Base-by-base conservation (phyloP, 225 moss, liverwort and hornwort genomes). In the Marchantia polymorpha region DNA sequence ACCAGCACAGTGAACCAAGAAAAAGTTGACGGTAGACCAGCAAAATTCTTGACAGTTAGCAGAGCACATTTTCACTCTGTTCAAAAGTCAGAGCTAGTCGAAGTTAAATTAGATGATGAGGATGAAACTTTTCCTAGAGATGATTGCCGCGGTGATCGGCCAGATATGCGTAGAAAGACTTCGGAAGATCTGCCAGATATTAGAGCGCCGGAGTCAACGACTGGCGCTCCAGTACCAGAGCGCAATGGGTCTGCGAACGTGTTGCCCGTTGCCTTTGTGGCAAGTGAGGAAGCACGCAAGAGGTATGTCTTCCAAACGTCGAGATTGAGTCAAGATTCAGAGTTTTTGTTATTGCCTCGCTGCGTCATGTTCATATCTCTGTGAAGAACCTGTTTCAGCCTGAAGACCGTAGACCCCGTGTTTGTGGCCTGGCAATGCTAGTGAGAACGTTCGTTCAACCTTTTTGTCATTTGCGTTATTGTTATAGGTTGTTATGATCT, bases 221-320 rank as follows among this genome's bases (percentile, higher is more conserved):
- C 73, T 86, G 81, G 64, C 69, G 60, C 86, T 73, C 72, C 80
- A 77, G 5, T 82, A 82, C 75, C 73, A 30, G 86, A 85, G 81
- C 83, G 78, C 72, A 85, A 64, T 47, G 49, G 50, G n/a, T 50
- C 64, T 72, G 92, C 90, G 92, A 89, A 91, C 82, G 92, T 87
- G 26, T 89, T 92, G 87, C 96, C 96, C 26, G 83, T 85, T 75
- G 87, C 96, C 11, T 96, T 94, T 77, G 81, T 89, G 68, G 88
- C 79, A 52, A 91, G 88, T 80, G 83, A 85, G 66, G 92, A 88
- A 63, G 87, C 91, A 3, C 87, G 89, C 39, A 85, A 83, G 81
- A 89, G 93, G 87, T 91, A 49, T 19, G 39, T 39, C 10, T 20
- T 74, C 64, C 23, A 71, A 30, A 20, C 19, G 46, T 22, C 50